A percentile compares a stretch with the other conserved stretches of the same genome.
Conservation (phyloP, 2,329 filamentous ascomycete genomes). For the Alternaria gaisen region DNA sequence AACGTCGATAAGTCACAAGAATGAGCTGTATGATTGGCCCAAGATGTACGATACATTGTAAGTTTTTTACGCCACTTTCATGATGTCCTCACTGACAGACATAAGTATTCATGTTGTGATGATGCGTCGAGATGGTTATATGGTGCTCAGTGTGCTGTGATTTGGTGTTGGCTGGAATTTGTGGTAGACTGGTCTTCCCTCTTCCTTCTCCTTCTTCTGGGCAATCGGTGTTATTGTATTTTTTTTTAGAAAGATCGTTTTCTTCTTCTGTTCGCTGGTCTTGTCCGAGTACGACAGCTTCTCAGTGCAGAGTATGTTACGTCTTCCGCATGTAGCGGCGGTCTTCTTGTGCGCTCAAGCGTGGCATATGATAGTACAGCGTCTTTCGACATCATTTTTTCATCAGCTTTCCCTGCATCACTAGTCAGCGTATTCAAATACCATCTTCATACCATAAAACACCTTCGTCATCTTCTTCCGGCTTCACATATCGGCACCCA, state of each 20-base stretch:
- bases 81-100: background rate
- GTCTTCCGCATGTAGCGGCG: background rate
- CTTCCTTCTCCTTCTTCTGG: too few species aligned
- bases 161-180: too few species aligned
- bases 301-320: too few species aligned
- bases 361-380: background rate
- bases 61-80: too few species aligned
- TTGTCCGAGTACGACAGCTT: too few species aligned
- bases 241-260: too few species aligned
- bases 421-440: background rate
- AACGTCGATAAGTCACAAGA: too few species aligned
- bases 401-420: background rate
- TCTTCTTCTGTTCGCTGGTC: too few species aligned
- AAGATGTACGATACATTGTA: too few species aligned
- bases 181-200: background rate
- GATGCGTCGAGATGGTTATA: background rate
- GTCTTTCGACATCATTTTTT: background rate
- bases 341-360: background rate
- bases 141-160: too few species aligned
- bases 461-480: background rate
- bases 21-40: too few species aligned
- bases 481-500: background rate
- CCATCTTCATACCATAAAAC: background rate
- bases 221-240: too few species aligned
- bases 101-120: background rate